A percentile compares a stretch with the other conserved stretches of the same genome.
phyloP scores from a whole-genome alignment of 768 basidiomycete species.

The Pulveroboletus sp. region DNA sequence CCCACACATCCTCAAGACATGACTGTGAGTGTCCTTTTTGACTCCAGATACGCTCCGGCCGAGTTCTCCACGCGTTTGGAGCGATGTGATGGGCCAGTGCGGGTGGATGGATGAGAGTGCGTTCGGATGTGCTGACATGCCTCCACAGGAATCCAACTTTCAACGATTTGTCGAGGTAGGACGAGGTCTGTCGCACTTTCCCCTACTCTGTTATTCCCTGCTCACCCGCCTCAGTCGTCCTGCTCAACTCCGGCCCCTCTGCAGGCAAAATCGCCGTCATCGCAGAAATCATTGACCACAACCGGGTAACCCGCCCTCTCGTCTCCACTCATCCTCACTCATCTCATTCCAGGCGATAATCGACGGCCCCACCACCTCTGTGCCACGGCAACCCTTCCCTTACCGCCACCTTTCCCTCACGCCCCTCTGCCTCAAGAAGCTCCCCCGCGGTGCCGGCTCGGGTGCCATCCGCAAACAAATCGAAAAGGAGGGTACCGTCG shows the following conservation, averaged over 20 bases:
- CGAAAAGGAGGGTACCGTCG: constrained; percentile 78
- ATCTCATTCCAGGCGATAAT: constrained; percentile 70
- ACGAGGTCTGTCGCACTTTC: constrained; percentile 51
- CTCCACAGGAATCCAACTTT: constrained; percentile 77
- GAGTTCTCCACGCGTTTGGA: background rate
- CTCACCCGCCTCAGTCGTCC: constrained; percentile 56
- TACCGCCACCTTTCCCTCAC: constrained; percentile 94
- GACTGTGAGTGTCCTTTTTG: constrained; percentile 17
- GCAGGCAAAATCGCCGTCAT: constrained; percentile 92
- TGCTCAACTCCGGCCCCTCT: constrained; percentile 84
- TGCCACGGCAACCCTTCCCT: constrained; percentile 88
- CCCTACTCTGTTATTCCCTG: background rate
- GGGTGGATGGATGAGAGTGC: constrained; percentile 10
- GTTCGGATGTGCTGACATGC: constrained; percentile 18
- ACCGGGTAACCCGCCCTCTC: constrained; percentile 57
- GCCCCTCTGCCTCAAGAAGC: constrained; percentile 70
- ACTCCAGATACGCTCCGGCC: background rate
- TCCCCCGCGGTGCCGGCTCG: constrained; percentile 84
- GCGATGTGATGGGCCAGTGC: background rate
- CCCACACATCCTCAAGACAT: constrained; percentile 9
- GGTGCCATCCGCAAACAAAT: constrained; percentile 80
- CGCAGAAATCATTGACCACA: constrained; percentile 98
- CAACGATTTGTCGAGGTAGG: constrained; percentile 98
- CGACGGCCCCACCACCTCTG: constrained; percentile 88
- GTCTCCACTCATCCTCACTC: background rate